Evolutionary conservation across 2,329 filamentous ascomycete species (phyloP).

Genomic region (Cladosporium oxysporum): DNA sequence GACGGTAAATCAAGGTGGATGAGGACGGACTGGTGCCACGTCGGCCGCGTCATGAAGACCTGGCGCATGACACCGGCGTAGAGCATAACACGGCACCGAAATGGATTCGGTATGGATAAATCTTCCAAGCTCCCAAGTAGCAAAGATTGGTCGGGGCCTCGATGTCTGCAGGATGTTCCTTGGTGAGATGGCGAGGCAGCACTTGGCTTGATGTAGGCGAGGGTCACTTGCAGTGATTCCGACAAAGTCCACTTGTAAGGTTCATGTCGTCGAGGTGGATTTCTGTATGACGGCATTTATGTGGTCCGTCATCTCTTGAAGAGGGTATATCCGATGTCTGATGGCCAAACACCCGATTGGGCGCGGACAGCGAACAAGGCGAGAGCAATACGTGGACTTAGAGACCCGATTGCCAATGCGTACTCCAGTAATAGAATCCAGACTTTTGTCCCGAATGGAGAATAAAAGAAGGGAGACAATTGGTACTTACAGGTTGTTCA

Average conservation of each 20-base stretch:
- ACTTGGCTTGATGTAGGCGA: neutral
- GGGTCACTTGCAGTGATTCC: neutral
- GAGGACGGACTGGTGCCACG: neutral
- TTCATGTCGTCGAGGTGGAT: neutral
- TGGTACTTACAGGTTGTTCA: slow-evolving; percentile 41
- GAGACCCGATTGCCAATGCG: neutral
- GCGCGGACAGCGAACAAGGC: neutral
- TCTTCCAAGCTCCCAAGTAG: neutral
- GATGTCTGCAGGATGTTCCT: neutral
- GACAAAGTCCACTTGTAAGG: neutral
- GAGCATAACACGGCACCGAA: neutral
- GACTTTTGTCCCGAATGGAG: neutral
- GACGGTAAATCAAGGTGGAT: neutral
- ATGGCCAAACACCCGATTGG: neutral
- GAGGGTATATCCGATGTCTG: neutral
- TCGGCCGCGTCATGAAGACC: neutral
- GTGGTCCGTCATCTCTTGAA: neutral
- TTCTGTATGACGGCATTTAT: neutral
- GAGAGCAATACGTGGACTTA: neutral
- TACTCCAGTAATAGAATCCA: neutral
- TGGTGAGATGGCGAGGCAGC: neutral
- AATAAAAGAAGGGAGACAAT: neutral
- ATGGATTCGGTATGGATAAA: neutral
- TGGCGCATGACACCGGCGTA: neutral
- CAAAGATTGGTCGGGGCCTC: neutral